These are phyloP conservation scores for Fabrea salina DNA, from an alignment of 169 alveolate genomes.

Conservation along the genomic window DNA sequence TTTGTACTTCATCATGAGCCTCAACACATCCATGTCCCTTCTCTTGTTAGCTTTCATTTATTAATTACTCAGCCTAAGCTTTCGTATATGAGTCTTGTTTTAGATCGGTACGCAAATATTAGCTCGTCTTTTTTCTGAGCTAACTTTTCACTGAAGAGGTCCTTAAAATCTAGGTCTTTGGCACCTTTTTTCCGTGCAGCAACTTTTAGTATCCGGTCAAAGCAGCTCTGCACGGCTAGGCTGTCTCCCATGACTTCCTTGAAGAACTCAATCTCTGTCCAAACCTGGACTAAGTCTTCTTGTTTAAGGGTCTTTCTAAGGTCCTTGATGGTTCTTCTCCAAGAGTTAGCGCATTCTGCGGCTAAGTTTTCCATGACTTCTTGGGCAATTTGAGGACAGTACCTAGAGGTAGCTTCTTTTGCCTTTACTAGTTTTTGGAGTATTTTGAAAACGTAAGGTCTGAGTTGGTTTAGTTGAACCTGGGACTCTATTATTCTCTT, in stretches of 20 bases:
- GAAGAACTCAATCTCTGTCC: slow-evolving; percentile 4
- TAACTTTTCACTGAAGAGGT: too few species aligned
- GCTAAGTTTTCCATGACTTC: neutral
- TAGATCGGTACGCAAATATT: too few species aligned
- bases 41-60: slow-evolving; percentile 51
- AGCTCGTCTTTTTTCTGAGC: too few species aligned
- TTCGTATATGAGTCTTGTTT: too few species aligned
- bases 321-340: neutral
- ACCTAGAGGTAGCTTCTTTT: neutral
- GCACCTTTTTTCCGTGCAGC: too few species aligned
- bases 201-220: too few species aligned
- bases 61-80: too few species aligned
- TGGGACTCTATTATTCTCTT: neutral
- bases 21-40: slow-evolving; percentile 73
- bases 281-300: neutral
- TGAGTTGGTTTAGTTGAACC: neutral
- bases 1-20: slow-evolving; percentile 67
- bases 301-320: neutral
- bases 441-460: neutral
- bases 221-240: too few species aligned
- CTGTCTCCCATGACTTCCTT: neutral
- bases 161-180: too few species aligned
- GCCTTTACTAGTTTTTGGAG: neutral
- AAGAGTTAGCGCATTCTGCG: neutral
- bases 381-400: neutral